Conservation (phyloP, 495 filamentous ascomycete species). For the Trypethelium eluteriae region DNA sequence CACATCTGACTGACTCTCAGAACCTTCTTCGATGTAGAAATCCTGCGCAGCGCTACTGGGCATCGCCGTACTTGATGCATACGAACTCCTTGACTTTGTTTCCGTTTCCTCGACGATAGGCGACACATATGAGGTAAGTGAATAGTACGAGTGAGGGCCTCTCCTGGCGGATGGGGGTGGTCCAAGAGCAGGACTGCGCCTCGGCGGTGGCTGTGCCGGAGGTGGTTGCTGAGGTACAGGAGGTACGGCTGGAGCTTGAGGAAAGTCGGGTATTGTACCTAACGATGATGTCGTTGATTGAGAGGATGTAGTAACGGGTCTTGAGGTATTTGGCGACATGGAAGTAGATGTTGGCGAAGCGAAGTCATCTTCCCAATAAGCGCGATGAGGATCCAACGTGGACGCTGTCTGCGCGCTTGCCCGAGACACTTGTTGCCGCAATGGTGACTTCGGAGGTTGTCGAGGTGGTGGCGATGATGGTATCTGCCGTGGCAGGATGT, state of each 20-base stretch:
- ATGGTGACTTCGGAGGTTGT: background rate
- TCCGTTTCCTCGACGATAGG: conserved; percentile 79
- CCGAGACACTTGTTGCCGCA: background rate
- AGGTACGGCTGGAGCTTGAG: conserved; percentile 38
- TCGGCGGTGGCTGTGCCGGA: conserved; percentile 34
- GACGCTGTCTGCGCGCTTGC: background rate
- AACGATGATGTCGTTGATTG: conserved; percentile 37
- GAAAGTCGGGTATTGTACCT: conserved; percentile 56
- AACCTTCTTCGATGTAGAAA: conserved; percentile 30
- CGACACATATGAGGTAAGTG: conserved; percentile 67
- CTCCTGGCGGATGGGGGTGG: conserved; percentile 62
- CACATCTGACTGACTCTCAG: conserved; percentile 46
- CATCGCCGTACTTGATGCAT: conserved; percentile 74
- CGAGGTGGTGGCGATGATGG: background rate
- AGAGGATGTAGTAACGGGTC: conserved; percentile 4
- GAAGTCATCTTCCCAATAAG: conserved; percentile 9
- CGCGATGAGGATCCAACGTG: background rate
- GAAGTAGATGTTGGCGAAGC: background rate
- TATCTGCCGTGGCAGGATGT: background rate
- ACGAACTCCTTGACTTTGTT: conserved; percentile 53
- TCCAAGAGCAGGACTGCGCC: conserved; percentile 51
- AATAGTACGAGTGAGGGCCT: conserved; percentile 66
- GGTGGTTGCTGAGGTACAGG: conserved; percentile 14
- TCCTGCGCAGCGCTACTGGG: conserved; percentile 43
- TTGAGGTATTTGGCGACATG: background rate